Base-by-base conservation (phyloP, 768 basidiomycete genomes). In the Gloeopeniophorella convolvens region DNA sequence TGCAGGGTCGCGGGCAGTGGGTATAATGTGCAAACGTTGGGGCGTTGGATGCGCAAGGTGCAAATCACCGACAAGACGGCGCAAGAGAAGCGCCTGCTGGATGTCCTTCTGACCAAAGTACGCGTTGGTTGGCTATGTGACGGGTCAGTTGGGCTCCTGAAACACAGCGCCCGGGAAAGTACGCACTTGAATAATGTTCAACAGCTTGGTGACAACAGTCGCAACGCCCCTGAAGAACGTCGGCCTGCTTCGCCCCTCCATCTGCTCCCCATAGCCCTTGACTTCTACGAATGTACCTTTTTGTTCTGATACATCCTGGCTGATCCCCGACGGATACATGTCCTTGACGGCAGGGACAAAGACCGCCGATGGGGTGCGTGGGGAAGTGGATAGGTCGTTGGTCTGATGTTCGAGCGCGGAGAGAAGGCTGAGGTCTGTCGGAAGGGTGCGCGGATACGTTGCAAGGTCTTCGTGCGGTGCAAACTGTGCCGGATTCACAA, bases 51-150 rank as follows among this genome's bases (percentile, higher is more conserved):
- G 76, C 5, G 85, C 70, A n/a, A 92, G 66, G 9, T 95, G 78
- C 5, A 96, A 72, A 65, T 99, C 96, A 24, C 75, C 70, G 45
- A 77, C 76, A 67, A 98, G 72, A 4, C 82, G 79, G 28, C 85
- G 83, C 27, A 98, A 73, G 37, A 99, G 68, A 13, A 97, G 70
- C 0, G 88, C 91, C 64, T 99, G 96, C 63, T 99, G 96, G 46
- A 99, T 96, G 64, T 98, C 95, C 64, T 98, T 98, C 67, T 98
- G 94, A 1, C 96, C 95, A 55, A 99, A 96, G 66, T 98, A 97
- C 18, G 88, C 83, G 56, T 83, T 80, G 37, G 88, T 89, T 5
- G 95, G 95, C 92, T 95, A 65, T 27, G 18, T 16, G 37, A 23
- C 16, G 36, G 21, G 52, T 59, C 21, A 41, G 39, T 16, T 27